Evolutionary conservation across 2,329 filamentous ascomycete genomes (phyloP).

Genomic region (Sclerotiophoma versabilis): DNA sequence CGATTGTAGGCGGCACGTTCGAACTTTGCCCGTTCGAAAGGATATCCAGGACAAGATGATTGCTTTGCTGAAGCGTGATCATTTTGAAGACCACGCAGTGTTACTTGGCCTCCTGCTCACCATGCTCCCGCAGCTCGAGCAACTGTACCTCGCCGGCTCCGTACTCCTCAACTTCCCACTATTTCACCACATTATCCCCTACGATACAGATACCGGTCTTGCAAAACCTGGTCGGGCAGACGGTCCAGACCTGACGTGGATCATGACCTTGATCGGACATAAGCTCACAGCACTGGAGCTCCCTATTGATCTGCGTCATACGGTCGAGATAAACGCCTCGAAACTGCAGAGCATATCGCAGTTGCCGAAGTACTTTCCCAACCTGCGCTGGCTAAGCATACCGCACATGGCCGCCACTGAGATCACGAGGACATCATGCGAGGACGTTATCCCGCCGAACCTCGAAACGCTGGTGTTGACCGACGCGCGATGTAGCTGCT

Average conservation of each 20-base stretch:
- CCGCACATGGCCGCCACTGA: neutral
- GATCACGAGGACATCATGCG: neutral
- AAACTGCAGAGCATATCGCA: neutral
- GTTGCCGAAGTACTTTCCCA: neutral
- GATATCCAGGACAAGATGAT: neutral
- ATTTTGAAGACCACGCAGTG: neutral
- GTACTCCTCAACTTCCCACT: conserved; percentile 5
- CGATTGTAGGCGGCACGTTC: neutral
- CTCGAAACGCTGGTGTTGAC: neutral
- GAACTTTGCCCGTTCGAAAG: neutral
- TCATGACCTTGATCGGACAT: neutral
- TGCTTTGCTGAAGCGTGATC: neutral
- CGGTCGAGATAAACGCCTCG: neutral
- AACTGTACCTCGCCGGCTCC: neutral
- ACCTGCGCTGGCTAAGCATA: neutral
- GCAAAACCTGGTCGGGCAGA: neutral
- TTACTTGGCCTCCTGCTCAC: neutral
- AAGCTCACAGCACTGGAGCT: neutral
- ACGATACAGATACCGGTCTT: neutral
- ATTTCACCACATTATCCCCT: neutral
- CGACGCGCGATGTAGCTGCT: neutral
- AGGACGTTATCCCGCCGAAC: neutral
- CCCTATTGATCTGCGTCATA: neutral
- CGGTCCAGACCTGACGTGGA: neutral
- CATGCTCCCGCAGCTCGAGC: neutral